A percentile compares a stretch with the other conserved stretches of the same genome.
phyloP scores from a whole-genome alignment of 2,329 filamentous ascomycete species.

The Akanthomyces dipterigenus region DNA sequence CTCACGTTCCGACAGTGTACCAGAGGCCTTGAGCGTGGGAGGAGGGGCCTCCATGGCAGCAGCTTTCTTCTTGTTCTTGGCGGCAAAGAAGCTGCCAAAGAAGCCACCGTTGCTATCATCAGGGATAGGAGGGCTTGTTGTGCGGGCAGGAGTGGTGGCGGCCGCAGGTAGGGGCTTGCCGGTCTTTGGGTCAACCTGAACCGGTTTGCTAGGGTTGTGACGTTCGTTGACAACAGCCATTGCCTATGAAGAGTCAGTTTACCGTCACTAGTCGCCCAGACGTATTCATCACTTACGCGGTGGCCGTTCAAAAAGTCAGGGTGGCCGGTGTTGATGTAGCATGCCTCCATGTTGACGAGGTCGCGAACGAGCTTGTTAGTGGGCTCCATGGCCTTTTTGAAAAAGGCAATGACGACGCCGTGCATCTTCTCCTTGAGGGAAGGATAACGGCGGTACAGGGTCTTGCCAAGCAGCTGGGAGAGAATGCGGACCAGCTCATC shows the following conservation, averaged over 20 bases:
- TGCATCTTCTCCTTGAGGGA: constrained; percentile 95
- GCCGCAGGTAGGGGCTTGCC: constrained; percentile 78
- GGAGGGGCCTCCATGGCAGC: constrained; percentile 98
- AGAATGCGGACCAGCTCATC: constrained; percentile 96
- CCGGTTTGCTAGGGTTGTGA: constrained; percentile 72
- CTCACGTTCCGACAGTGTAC: constrained; percentile 88
- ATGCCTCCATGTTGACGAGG: constrained; percentile 89
- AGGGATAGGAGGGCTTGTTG: constrained; percentile 65
- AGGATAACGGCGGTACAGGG: constrained; percentile 90
- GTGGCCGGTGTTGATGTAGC: constrained; percentile 97
- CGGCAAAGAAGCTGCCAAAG: constrained; percentile 97
- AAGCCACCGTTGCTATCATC: constrained; percentile 66
- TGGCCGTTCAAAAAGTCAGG: constrained; percentile 97
- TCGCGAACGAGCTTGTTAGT: constrained; percentile 96
- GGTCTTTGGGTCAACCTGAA: constrained; percentile 96
- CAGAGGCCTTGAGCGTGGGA: constrained; percentile 86
- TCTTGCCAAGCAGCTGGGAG: constrained; percentile 79
- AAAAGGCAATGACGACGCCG: constrained; percentile 83
- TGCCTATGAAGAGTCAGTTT: constrained; percentile 42
- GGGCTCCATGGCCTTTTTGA: constrained; percentile 97
- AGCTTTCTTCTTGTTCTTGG: constrained; percentile 99
- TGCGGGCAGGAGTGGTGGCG: constrained; percentile 57
- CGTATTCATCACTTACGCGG: constrained; percentile 50
- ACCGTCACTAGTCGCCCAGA: constrained; percentile 16
- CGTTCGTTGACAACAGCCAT: constrained; percentile 98